Evolutionary conservation across 2,329 filamentous ascomycete species (phyloP).

Genomic region (Endocalyx cinctus): DNA sequence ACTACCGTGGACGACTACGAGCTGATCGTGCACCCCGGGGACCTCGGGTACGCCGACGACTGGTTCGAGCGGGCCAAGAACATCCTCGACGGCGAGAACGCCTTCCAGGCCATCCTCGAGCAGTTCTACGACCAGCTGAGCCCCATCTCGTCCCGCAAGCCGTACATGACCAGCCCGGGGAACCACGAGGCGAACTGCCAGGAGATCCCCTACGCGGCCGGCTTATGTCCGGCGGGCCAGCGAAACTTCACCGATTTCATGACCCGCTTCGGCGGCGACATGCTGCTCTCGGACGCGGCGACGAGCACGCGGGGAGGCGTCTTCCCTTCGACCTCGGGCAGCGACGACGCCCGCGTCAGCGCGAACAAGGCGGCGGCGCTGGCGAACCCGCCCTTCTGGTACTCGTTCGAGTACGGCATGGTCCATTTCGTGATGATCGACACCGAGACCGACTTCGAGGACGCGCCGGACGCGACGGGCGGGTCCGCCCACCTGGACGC

Average conservation of each 20-base stretch:
- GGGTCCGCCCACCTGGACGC: slow-evolving; percentile 37
- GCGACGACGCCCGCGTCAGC: slow-evolving; percentile 33
- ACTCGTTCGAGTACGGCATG: slow-evolving; percentile 57
- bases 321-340: slow-evolving; percentile 45
- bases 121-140: slow-evolving; percentile 52
- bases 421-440: slow-evolving; percentile 50
- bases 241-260: slow-evolving; percentile 58
- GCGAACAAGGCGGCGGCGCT: slow-evolving; percentile 41
- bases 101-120: slow-evolving; percentile 53
- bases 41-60: slow-evolving; percentile 56
- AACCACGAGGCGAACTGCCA: slow-evolving; percentile 56
- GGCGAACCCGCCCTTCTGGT: slow-evolving; percentile 53
- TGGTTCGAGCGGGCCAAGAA: slow-evolving; percentile 46
- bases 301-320: no score
- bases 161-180: slow-evolving; percentile 53
- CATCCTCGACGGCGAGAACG: slow-evolving; percentile 41
- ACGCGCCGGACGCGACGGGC: slow-evolving; percentile 40
- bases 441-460: slow-evolving; percentile 52
- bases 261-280: slow-evolving; percentile 48
- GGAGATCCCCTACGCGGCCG: slow-evolving; percentile 33
- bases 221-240: slow-evolving; percentile 46
- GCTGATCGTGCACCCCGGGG: slow-evolving; percentile 48
- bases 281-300: slow-evolving; percentile 46
- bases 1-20: slow-evolving; percentile 51
- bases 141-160: slow-evolving; percentile 48